A percentile compares a stretch with the other conserved stretches of the same genome.
Conservation (phyloP, 768 basidiomycete genomes). For the Mrakia hoshinonis region DNA sequence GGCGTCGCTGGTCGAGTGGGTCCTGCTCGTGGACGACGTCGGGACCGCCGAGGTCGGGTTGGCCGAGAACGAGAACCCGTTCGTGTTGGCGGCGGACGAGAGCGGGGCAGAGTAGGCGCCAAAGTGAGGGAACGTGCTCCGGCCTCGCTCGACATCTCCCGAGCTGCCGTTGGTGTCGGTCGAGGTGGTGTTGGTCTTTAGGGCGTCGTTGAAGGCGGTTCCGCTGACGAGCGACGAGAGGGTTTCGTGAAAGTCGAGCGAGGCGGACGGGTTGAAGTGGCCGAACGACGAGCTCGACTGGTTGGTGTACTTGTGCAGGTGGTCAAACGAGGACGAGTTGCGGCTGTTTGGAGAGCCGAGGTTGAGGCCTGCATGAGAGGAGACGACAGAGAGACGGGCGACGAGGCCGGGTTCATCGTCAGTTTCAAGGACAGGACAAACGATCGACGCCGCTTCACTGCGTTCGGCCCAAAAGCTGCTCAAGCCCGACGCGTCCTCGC, state of each 20-base stretch:
- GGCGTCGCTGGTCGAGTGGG: neutral
- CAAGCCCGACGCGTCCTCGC: no score
- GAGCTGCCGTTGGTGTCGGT: neutral
- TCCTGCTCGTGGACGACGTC: neutral
- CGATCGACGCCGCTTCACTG: no score
- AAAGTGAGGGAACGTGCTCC: neutral
- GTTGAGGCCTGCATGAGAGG: neutral
- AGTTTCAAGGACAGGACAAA: neutral
- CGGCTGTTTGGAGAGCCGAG: neutral
- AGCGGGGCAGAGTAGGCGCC: neutral
- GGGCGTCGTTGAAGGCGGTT: neutral
- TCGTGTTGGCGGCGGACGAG: neutral
- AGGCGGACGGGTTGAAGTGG: neutral
- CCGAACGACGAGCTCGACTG: conserved; percentile 4
- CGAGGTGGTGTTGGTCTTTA: neutral
- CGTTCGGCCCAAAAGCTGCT: no score
- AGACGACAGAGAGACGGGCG: neutral
- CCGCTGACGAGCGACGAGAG: conserved; percentile 24
- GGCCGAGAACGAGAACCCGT: neutral
- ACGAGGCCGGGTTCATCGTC: no score
- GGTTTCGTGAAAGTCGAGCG: conserved; percentile 16
- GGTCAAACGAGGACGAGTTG: conserved; percentile 9
- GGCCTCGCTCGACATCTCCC: neutral
- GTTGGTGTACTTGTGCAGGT: conserved; percentile 3
- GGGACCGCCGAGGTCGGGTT: neutral